Percentiles rank a stretch among this genome's conserved stretches.
phyloP scores from a whole-genome alignment of 1,284 basidiomycete species.

The Apiotrichum gamsii region DNA sequence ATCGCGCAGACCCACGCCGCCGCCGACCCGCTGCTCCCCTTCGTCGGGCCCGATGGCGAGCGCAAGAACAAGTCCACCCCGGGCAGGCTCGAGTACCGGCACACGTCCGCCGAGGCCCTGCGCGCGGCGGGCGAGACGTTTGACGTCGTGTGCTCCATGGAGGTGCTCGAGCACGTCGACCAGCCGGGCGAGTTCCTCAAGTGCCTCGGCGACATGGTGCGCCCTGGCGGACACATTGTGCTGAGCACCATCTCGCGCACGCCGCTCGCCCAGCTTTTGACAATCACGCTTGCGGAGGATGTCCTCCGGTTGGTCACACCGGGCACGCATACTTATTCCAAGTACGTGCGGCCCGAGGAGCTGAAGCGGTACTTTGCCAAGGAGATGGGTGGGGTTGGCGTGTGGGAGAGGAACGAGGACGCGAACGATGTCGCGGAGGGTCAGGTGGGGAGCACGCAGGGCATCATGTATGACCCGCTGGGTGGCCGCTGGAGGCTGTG shows the following conservation, averaged over 20 bases:
- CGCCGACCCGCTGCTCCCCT: slow-evolving; percentile 60
- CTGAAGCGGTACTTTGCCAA: slow-evolving; percentile 74
- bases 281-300: slow-evolving; percentile 84
- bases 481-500: slow-evolving; percentile 64
- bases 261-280: slow-evolving; percentile 78
- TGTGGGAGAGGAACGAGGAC: slow-evolving; percentile 42
- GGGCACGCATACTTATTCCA: slow-evolving; percentile 87
- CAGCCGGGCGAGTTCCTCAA: slow-evolving; percentile 78
- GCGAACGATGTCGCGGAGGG: slow-evolving; percentile 51
- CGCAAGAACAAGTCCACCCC: slow-evolving; percentile 74
- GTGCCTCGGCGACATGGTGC: slow-evolving; percentile 69
- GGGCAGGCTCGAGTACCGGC: slow-evolving; percentile 58
- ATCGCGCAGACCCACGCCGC: slow-evolving; percentile 80
- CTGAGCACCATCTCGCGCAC: slow-evolving; percentile 96
- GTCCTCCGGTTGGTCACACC: slow-evolving; percentile 72
- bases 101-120: slow-evolving; percentile 69
- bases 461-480: slow-evolving; percentile 75
- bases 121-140: slow-evolving; percentile 57
- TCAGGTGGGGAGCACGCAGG: slow-evolving; percentile 71
- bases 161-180: slow-evolving; percentile 96
- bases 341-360: slow-evolving; percentile 85
- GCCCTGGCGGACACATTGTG: slow-evolving; percentile 94
- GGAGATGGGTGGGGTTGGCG: slow-evolving; percentile 50
- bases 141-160: slow-evolving; percentile 95
- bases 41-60: slow-evolving; percentile 72